Conservation (phyloP, 192 early-diverging fungal species). For the Coemansia sp. region DNA sequence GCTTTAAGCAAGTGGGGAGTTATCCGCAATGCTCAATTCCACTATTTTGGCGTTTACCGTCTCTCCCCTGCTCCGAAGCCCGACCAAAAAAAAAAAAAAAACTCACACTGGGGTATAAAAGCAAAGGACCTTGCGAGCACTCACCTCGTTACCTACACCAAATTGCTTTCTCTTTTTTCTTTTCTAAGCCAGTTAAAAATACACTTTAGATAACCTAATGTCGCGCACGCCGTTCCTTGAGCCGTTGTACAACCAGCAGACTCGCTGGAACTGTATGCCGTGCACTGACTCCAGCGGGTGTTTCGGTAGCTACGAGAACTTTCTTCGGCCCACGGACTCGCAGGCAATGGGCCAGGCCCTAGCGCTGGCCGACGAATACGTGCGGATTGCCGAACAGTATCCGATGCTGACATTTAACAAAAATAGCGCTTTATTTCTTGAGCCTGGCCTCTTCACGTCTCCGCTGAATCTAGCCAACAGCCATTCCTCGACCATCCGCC, state of each 20-base stretch:
- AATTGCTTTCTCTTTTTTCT: too few relatives aligned
- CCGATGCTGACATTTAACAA: conserved; percentile 3
- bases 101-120: too few relatives aligned
- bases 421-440: not conserved
- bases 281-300: not conserved
- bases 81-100: too few relatives aligned
- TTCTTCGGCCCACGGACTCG: not conserved
- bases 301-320: conserved; percentile 3
- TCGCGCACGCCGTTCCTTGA: not conserved
- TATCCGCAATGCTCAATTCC: too few relatives aligned
- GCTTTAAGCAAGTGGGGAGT: too few relatives aligned
- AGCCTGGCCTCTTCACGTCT: not conserved
- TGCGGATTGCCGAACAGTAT: conserved; percentile 5
- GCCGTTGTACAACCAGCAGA: not conserved
- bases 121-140: too few relatives aligned
- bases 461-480: not conserved
- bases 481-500: not conserved
- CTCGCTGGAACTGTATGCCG: conserved; percentile 1
- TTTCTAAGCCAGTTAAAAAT: too few relatives aligned
- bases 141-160: too few relatives aligned
- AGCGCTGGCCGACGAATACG: conserved; percentile 2
- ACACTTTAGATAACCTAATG: too few relatives aligned
- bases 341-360: conserved; percentile 3
- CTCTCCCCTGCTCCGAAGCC: too few relatives aligned
- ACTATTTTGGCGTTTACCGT: too few relatives aligned